Conservation (phyloP, 75 land plant species). For the Picea sitchensis region DNA sequence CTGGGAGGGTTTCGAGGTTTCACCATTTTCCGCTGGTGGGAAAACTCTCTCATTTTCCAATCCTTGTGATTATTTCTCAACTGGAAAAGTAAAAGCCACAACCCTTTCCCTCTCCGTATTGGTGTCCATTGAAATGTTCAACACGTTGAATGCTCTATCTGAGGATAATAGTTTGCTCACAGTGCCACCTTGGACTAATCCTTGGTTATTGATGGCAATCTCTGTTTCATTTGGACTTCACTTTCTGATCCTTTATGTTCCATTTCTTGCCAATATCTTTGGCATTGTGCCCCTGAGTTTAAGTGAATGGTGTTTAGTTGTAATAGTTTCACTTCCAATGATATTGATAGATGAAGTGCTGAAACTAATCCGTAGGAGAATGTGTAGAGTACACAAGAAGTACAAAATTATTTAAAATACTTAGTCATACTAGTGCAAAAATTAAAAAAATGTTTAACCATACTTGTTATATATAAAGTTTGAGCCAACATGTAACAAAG, state of each 20-base stretch:
- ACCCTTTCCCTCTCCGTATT: constrained; percentile 78
- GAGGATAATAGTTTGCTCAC: constrained; percentile 72
- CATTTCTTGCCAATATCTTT: constrained; percentile 72
- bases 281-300: constrained; percentile 79
- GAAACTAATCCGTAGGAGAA: constrained; percentile 59
- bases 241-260: constrained; percentile 73
- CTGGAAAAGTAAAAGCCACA: constrained; percentile 86
- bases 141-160: constrained; percentile 86
- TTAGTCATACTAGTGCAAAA: too few species aligned
- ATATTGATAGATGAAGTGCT: constrained; percentile 56
- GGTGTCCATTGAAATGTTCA: constrained; percentile 94
- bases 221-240: constrained; percentile 71
- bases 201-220: constrained; percentile 86
- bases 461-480: too few species aligned
- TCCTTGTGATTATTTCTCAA: constrained; percentile 84
- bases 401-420: constrained; percentile 36
- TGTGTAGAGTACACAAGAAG: constrained; percentile 17
- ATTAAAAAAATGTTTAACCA: too few species aligned
- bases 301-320: constrained; percentile 79
- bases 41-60: constrained; percentile 45
- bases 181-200: constrained; percentile 95
- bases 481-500: too few species aligned
- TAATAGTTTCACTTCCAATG: constrained; percentile 68
- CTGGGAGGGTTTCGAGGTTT: constrained; percentile 64
- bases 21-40: constrained; percentile 61